phyloP scores from a whole-genome alignment of 2,329 filamentous ascomycete genomes.

The Penicillium sp. region DNA sequence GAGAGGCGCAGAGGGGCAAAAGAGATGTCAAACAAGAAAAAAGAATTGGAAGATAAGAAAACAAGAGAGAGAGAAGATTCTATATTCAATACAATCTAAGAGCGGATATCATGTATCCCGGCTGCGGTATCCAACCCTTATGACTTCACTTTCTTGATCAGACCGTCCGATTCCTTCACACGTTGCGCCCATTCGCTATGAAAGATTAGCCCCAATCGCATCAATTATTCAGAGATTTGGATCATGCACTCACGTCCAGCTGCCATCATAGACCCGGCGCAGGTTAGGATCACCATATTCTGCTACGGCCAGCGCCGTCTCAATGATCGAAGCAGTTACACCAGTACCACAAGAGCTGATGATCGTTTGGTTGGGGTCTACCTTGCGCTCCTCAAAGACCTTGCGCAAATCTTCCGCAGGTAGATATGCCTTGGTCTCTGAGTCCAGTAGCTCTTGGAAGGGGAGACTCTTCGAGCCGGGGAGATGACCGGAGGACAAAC shows the following conservation, averaged over 20 bases:
- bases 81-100: neutral
- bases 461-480: slow-evolving; percentile 84
- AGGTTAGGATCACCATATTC: slow-evolving; percentile 68
- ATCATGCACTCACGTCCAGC: slow-evolving; percentile 79
- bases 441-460: slow-evolving; percentile 76
- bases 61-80: neutral
- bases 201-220: slow-evolving; percentile 1
- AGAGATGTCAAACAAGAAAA: neutral
- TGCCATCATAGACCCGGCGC: slow-evolving; percentile 86
- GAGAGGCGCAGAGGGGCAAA: neutral
- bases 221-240: neutral
- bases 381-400: slow-evolving; percentile 75
- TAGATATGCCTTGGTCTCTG: slow-evolving; percentile 77
- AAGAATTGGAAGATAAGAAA: neutral
- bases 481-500: slow-evolving; percentile 86
- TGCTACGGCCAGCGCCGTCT: slow-evolving; percentile 80
- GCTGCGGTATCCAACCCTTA: slow-evolving; percentile 1
- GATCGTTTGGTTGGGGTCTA: slow-evolving; percentile 78
- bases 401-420: slow-evolving; percentile 70
- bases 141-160: slow-evolving; percentile 44
- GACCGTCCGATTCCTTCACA: slow-evolving; percentile 46
- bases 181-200: slow-evolving; percentile 54
- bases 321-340: slow-evolving; percentile 88
- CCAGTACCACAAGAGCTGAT: slow-evolving; percentile 90
- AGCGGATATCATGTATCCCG: neutral